Evolutionary conservation across 306 rosid species (phyloP), one percentile per base, ranked within the genome.

Genomic region (Cucumis cinereus): DNA sequence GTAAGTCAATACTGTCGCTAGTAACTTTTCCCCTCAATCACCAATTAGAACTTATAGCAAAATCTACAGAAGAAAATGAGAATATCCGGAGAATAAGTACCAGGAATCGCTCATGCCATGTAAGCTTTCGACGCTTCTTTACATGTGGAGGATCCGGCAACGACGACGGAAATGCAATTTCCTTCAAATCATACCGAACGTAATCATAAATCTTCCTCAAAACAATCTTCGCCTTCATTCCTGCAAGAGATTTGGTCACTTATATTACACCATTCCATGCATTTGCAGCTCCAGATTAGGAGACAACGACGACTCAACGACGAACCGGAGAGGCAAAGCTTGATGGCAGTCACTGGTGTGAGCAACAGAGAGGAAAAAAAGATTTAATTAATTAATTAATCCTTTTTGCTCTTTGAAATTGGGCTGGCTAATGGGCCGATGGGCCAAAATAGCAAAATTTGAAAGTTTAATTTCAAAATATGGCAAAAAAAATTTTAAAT

Each of bases 141-240:
- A 85, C 22, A 62, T 83, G 55, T 50, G 96, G 98, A 84, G 98
- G 98, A 75, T 93, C 92, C 0, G 98, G 92, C 86, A 93, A 83
- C 10, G 98, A 91, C 6, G 97, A 91, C 2, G 98, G 97, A 49
- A 91, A 90, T 50, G 92, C 92, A 63, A 93, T 91, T 83, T 91
- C 97, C 77, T 93, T 91, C 66, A 93, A 89, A 85, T 91, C 97
- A 85, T 86, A 82, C 30, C 97, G 89, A 14, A 91, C 10, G 77
- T 91, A 93, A 67, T 90, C 83, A 19, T 82, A 86, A 55, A 91
- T 19, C 79, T 93, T 90, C 82, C 91, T 75, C 67, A 86, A 86
- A 56, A 88, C 94, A 41, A 86, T 91, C 82, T 84, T 88, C 77
- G 86, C 85, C 84, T 88, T 90, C 97, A 93, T 91, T 80, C 45